A percentile compares a stretch with the other conserved stretches of the same genome.
Evolutionary conservation across 2,329 filamentous ascomycete species (phyloP).

Genomic region (Ciborinia camelliae): DNA sequence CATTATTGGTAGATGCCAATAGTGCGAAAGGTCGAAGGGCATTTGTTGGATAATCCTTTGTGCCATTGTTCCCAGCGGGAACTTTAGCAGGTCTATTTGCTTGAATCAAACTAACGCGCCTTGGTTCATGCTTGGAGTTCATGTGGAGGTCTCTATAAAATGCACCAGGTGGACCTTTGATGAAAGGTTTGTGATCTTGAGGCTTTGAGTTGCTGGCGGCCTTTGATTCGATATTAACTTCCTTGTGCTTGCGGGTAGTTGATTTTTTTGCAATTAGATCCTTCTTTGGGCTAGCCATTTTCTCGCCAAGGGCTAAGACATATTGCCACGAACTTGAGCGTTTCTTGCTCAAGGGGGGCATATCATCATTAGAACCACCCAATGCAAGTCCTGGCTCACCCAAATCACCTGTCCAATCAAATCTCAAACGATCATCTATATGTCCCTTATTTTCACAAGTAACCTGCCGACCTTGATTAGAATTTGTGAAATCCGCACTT

Average conservation of each 20-base stretch:
- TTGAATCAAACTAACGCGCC: slow-evolving; percentile 13
- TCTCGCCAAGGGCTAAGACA: slow-evolving; percentile 22
- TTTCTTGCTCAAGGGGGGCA: not conserved
- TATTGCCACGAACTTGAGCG: slow-evolving; percentile 27
- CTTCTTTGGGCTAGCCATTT: slow-evolving; percentile 2
- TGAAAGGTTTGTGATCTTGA: slow-evolving; percentile 22
- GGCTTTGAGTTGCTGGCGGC: not conserved
- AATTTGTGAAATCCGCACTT: slow-evolving; percentile 18
- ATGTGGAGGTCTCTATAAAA: slow-evolving; percentile 31
- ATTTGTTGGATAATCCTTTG: slow-evolving; percentile 28
- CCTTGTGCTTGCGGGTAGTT: not conserved
- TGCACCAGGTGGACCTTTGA: slow-evolving; percentile 29
- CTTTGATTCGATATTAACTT: not conserved
- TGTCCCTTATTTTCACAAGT: slow-evolving; percentile 5
- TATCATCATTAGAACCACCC: not conserved
- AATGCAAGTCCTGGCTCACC: slow-evolving; percentile 24
- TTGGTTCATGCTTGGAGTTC: slow-evolving; percentile 21
- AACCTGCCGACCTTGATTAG: slow-evolving; percentile 3
- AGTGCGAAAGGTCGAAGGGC: slow-evolving; percentile 30
- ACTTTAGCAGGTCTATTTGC: slow-evolving; percentile 13
- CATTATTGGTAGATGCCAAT: slow-evolving; percentile 17
- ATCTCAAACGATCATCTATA: slow-evolving; percentile 10
- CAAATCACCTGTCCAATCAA: slow-evolving; percentile 26
- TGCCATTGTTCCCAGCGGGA: slow-evolving; percentile 10
- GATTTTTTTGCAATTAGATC: not conserved